Evolutionary conservation across 495 filamentous ascomycete species (phyloP).

Genomic region (Xylaria telfairii): DNA sequence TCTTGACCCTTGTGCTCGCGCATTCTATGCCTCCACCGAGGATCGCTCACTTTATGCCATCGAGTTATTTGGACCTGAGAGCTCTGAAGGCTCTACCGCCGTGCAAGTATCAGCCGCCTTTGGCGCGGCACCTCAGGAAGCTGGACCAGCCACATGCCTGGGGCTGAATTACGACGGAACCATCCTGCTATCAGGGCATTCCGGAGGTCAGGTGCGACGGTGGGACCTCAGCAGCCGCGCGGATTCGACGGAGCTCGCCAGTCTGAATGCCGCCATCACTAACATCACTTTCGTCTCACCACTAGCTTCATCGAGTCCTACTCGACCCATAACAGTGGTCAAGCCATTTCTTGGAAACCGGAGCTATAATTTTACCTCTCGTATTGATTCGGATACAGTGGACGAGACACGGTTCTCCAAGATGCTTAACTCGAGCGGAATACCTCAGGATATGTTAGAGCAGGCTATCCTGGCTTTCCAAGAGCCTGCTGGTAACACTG

Average conservation of each 20-base stretch:
- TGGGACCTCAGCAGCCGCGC: slow-evolving; percentile 79
- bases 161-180: slow-evolving; percentile 83
- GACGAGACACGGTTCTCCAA: slow-evolving; percentile 45
- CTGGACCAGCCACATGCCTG: slow-evolving; percentile 67
- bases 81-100: slow-evolving; percentile 56
- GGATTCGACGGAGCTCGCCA: slow-evolving; percentile 65
- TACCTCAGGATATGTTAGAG: slow-evolving; percentile 43
- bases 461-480: slow-evolving; percentile 48
- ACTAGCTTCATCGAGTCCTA: slow-evolving; percentile 53
- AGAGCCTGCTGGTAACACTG: slow-evolving; percentile 35
- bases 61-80: slow-evolving; percentile 70
- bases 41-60: slow-evolving; percentile 84
- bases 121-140: slow-evolving; percentile 63
- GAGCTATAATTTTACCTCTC: slow-evolving; percentile 71
- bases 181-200: slow-evolving; percentile 78
- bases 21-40: slow-evolving; percentile 80
- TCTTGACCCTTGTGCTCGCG: slow-evolving; percentile 84
- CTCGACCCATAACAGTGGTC: slow-evolving; percentile 65
- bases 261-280: slow-evolving; percentile 77
- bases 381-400: slow-evolving; percentile 57
- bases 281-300: slow-evolving; percentile 75
- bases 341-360: slow-evolving; percentile 74
- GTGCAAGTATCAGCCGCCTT: slow-evolving; percentile 68
- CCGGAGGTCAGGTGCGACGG: slow-evolving; percentile 73
- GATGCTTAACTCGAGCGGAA: slow-evolving; percentile 46